Percentiles rank a stretch among this genome's conserved stretches.
Conservation (phyloP, 257 asterid genomes). For the Leonotis leonurus region DNA sequence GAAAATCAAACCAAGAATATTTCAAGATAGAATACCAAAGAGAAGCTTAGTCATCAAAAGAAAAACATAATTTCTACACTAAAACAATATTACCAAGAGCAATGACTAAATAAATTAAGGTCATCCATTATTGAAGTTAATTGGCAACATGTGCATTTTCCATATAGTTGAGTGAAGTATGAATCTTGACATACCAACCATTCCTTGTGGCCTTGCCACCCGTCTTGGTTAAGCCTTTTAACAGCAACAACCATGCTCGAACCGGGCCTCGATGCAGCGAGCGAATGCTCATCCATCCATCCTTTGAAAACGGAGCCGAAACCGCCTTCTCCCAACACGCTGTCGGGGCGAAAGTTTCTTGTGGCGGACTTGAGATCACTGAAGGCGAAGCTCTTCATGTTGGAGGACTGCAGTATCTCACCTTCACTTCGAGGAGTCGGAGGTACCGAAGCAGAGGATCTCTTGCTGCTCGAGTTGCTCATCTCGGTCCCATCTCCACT, state of each 20-base stretch:
- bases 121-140: not conserved
- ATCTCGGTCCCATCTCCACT: slow-evolving; percentile 47
- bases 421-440: slow-evolving; percentile 83
- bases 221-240: slow-evolving; percentile 75
- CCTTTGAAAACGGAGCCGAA: slow-evolving; percentile 93
- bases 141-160: not conserved
- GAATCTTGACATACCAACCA: slow-evolving; percentile 57
- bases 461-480: slow-evolving; percentile 57
- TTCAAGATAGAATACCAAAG: not conserved
- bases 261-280: slow-evolving; percentile 65
- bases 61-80: not conserved
- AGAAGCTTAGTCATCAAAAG: not conserved
- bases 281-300: slow-evolving; percentile 65
- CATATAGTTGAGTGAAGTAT: too few relatives aligned
- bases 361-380: slow-evolving; percentile 72
- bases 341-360: slow-evolving; percentile 78
- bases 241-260: slow-evolving; percentile 75
- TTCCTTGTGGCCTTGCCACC: slow-evolving; percentile 95
- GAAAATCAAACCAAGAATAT: not conserved
- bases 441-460: slow-evolving; percentile 53
- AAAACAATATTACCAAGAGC: not conserved
- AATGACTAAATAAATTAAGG: too few relatives aligned
- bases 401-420: slow-evolving; percentile 81
- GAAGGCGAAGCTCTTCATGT: slow-evolving; percentile 63
- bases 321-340: slow-evolving; percentile 90